Base-by-base conservation (phyloP, 768 basidiomycete species). In the Baorangia bicolor region DNA sequence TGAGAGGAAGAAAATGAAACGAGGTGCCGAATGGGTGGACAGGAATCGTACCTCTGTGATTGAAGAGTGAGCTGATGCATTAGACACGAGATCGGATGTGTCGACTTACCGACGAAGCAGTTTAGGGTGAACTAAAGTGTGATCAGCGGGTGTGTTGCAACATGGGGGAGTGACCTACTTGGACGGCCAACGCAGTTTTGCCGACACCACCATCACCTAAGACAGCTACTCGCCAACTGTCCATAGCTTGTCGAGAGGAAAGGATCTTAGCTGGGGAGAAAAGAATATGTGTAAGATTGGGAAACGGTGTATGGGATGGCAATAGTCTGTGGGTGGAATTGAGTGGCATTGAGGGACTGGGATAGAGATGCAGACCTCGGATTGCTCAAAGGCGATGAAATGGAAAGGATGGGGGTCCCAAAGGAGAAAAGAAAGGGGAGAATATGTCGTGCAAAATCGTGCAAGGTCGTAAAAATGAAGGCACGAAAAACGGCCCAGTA, bases 171-270 rank as follows among this genome's bases (percentile, higher is more conserved):
- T 11, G 51, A 59, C 88, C 57, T 64, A 92, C 94, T 81, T 97
- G 94, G 43, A 97, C 94, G 61, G 94, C 94, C 67, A 98, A 75
- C 37, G 94, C 94, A 56, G 94, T 97, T 81, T 98, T 98, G 55
- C 94, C 94, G 45, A 98, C 94, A 76, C 94, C 94, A 75, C 94
- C 94, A 76, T 98, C 94, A 61, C 94, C 94, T 56, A 97, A 83
- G 63, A 97, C 92, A 59, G 94, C 93, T 64, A 97, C 89, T 80
- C 93, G 88, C 92, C 92, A 94, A 73, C 87, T 88, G 78, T 94
- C 92, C 92, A 94, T 93, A 74, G 80, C 76, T 79, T 46, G 59
- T 55, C 55, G 45, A 49, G 34, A 44, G 49, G 42, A 60, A 44
- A 48, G 42, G 57, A 57, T 53, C 51, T 53, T 46, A 56, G 47